A percentile compares a stretch with the other conserved stretches of the same genome.
These are phyloP conservation scores for Kodamaea derodonti DNA, from an alignment of 1,139 yeast species.

Conservation along the genomic window DNA sequence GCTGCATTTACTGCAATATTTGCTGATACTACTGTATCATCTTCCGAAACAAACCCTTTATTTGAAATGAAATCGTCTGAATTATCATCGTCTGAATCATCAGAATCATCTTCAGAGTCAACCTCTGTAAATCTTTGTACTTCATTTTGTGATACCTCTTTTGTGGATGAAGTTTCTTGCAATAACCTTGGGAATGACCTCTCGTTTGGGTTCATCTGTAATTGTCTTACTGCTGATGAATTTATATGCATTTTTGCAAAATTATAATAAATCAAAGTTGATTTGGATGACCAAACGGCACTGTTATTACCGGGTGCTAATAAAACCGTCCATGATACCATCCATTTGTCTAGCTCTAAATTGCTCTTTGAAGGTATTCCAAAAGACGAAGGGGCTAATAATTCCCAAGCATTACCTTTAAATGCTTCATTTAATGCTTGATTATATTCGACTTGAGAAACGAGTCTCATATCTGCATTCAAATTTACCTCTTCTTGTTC, in stretches of 20 bases:
- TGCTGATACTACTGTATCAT: constrained; percentile 33
- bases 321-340: constrained; percentile 76
- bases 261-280: constrained; percentile 66
- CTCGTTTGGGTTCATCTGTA: constrained; percentile 33
- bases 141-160: not conserved
- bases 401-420: constrained; percentile 59
- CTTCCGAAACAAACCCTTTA: constrained; percentile 33
- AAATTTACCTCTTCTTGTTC: constrained; percentile 4
- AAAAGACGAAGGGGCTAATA: constrained; percentile 55
- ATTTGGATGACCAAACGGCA: constrained; percentile 68
- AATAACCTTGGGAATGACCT: constrained; percentile 33
- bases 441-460: constrained; percentile 69
- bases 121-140: constrained; percentile 1
- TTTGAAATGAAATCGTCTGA: constrained; percentile 32
- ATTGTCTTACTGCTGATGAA: constrained; percentile 49
- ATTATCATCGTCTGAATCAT: constrained; percentile 25
- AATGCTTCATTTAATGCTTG: constrained; percentile 62
- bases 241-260: constrained; percentile 76
- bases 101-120: constrained; percentile 21
- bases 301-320: constrained; percentile 57
- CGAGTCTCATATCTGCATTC: constrained; percentile 52
- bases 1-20: constrained; percentile 63
- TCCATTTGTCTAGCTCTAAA: constrained; percentile 69
- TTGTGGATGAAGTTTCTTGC: not conserved
- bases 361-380: constrained; percentile 69